A percentile compares a stretch with the other conserved stretches of the same genome.
Conservation (phyloP, 306 rosid species). For the Prunus davidiana region DNA sequence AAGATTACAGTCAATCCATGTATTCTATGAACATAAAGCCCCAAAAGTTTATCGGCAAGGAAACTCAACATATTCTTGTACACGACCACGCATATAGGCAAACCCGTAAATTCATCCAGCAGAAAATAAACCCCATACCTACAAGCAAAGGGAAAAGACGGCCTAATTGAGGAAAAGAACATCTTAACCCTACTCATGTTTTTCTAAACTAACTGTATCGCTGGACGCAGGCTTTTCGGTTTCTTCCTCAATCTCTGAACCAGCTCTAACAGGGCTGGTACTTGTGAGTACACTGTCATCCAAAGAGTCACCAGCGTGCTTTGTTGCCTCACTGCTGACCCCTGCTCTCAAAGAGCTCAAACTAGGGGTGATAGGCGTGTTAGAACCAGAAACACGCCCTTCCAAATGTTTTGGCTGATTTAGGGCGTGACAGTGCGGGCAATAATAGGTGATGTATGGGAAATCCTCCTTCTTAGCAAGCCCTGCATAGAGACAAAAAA, state of each 20-base stretch:
- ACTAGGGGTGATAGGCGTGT: conserved; percentile 43
- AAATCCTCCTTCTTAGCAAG: conserved; percentile 92
- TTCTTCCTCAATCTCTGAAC: conserved; percentile 52
- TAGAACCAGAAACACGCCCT: conserved; percentile 37
- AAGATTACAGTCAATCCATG: conserved; percentile 26
- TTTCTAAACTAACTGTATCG: conserved; percentile 32
- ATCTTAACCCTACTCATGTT: conserved; percentile 6
- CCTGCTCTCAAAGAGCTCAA: conserved; percentile 29
- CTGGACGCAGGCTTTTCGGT: conserved; percentile 29
- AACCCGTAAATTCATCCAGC: conserved; percentile 15
- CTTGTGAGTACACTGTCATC: conserved; percentile 46
- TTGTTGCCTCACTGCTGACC: conserved; percentile 16
- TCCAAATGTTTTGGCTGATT: conserved; percentile 68
- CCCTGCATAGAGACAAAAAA: conserved; percentile 51
- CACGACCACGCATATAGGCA: conserved; percentile 28
- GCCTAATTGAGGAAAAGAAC: conserved; percentile 1
- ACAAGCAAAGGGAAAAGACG: conserved; percentile 2
- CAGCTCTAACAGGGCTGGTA: conserved; percentile 24
- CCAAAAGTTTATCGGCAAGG: conserved; percentile 9
- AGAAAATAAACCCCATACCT: conserved; percentile 9
- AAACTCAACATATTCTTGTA: conserved; percentile 23
- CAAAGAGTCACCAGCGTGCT: conserved; percentile 29
- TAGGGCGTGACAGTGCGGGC: conserved; percentile 88
- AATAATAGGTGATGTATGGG: conserved; percentile 77
- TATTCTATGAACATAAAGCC: conserved; percentile 26